Conservation (phyloP, 257 asterid genomes). For the Buddleja alternifolia region DNA sequence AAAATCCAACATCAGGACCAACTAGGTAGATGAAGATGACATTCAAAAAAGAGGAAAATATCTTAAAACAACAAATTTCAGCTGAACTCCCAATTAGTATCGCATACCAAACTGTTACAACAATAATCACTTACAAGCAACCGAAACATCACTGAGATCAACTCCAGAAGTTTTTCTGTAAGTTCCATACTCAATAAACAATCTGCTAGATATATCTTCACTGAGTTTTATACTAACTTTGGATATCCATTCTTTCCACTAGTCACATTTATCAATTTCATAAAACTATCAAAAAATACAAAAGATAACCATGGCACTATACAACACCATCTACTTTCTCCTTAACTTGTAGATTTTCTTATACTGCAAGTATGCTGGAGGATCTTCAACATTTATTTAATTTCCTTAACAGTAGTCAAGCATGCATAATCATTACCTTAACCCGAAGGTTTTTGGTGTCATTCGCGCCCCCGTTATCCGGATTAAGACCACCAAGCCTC, state of each 20-base stretch:
- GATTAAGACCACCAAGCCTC: conserved; percentile 38
- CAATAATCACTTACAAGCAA: conserved; percentile 1
- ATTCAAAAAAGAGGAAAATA: not conserved
- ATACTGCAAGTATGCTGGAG: too few species aligned
- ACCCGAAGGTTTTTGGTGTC: conserved; percentile 51
- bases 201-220: not conserved
- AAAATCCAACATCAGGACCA: not conserved
- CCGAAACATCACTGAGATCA: not conserved
- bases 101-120: not conserved
- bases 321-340: too few species aligned
- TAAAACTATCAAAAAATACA: too few species aligned
- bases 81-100: not conserved
- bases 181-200: not conserved
- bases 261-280: too few species aligned
- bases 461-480: conserved; percentile 41
- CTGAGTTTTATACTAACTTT: too few species aligned
- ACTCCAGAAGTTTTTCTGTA: not conserved
- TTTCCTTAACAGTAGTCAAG: not conserved
- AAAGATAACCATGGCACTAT: too few species aligned
- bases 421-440: conserved; percentile 34
- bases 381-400: too few species aligned
- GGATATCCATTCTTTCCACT: too few species aligned
- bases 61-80: not conserved
- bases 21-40: not conserved
- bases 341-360: too few species aligned